These are phyloP conservation scores for Saccharum spontaneum DNA, from an alignment of 176 grass and related monocot genomes.

Conservation along the genomic window DNA sequence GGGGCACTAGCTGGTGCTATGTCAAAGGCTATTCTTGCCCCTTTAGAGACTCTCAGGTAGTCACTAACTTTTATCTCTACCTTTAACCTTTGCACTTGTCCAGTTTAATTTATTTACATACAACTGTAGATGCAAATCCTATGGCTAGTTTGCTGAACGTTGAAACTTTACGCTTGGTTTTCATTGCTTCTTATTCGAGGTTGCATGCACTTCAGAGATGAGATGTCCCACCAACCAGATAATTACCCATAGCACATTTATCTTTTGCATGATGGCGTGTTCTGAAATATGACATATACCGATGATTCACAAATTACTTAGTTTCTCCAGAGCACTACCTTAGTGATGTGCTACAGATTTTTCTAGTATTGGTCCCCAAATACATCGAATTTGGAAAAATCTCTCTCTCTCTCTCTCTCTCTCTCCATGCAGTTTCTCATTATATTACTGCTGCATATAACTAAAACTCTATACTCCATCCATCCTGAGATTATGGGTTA, in stretches of 20 bases:
- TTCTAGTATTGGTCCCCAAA: not conserved
- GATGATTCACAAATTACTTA: not conserved
- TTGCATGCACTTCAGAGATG: constrained; percentile 9
- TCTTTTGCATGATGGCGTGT: not conserved
- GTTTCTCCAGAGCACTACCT: constrained; percentile 1
- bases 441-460: not conserved
- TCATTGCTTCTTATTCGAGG: not conserved
- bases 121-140: not conserved
- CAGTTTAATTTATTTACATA: constrained; percentile 1
- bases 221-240: constrained; percentile 1
- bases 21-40: constrained; percentile 88
- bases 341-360: constrained; percentile 6
- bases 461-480: not conserved
- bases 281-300: constrained; percentile 1
- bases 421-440: not conserved
- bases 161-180: constrained; percentile 2
- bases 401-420: not conserved
- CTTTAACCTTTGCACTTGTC: not conserved
- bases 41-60: constrained; percentile 83
- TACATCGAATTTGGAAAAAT: not conserved
- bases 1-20: constrained; percentile 87
- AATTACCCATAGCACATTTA: not conserved
- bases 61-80: not conserved
- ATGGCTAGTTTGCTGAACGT: not conserved
- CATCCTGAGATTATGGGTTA: not conserved